These are phyloP conservation scores for Melaleuca alternifolia DNA, from an alignment of 345 rosid species.

Conservation along the genomic window DNA sequence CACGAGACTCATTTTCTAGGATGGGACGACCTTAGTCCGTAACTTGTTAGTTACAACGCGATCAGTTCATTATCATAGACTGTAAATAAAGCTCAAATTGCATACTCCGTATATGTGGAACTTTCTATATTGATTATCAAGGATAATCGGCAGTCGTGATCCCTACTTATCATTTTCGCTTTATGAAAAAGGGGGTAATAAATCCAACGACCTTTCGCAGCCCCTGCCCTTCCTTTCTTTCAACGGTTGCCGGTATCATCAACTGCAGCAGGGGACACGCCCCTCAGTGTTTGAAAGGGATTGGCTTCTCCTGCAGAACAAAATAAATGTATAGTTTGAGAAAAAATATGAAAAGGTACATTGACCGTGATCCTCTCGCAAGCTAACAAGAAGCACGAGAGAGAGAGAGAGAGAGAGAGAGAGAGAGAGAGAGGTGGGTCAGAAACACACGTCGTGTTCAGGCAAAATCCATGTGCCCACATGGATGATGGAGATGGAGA, in stretches of 20 bases:
- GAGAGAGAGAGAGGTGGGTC: constrained; percentile 25
- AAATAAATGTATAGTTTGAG: background rate
- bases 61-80: background rate
- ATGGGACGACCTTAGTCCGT: background rate
- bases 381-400: constrained; percentile 5
- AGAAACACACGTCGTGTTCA: constrained; percentile 34
- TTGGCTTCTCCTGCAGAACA: background rate
- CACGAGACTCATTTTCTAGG: background rate
- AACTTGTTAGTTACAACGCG: background rate
- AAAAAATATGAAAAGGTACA: constrained; percentile 8
- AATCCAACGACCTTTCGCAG: background rate
- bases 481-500: constrained; percentile 18
- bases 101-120: background rate
- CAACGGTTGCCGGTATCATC: background rate
- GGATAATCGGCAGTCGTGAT: background rate
- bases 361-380: constrained; percentile 29
- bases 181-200: background rate
- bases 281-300: background rate
- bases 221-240: background rate
- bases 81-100: background rate
- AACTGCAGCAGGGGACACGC: background rate
- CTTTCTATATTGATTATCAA: background rate
- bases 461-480: constrained; percentile 61
- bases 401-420: constrained; percentile 7
- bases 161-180: background rate